These are phyloP conservation scores for Toxoplasma gondii DNA, from an alignment of 169 alveolate species.

Conservation along the genomic window DNA sequence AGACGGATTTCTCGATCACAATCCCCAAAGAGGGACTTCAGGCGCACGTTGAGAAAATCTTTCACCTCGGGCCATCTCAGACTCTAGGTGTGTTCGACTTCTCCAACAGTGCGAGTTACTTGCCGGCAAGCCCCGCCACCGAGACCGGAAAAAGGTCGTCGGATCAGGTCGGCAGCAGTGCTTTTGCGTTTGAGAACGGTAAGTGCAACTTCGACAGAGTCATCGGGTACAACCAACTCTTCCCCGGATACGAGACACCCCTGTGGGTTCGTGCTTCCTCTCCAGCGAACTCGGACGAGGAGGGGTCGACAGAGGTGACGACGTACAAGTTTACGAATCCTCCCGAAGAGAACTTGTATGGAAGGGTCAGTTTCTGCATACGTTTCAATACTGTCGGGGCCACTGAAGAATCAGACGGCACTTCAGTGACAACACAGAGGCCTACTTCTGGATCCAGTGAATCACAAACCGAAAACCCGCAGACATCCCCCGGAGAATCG, in stretches of 20 bases:
- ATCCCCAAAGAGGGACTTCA: too few species aligned
- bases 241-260: neutral
- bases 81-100: too few species aligned
- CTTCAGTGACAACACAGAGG: too few species aligned
- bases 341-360: neutral
- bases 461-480: too few species aligned
- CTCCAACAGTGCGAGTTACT: too few species aligned
- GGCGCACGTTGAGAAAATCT: too few species aligned
- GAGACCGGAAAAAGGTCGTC: neutral
- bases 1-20: too few species aligned
- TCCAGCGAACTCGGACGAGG: neutral
- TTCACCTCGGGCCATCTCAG: too few species aligned
- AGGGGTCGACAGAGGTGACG: neutral
- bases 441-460: too few species aligned
- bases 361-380: neutral
- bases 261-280: neutral
- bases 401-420: neutral
- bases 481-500: too few species aligned
- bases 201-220: neutral
- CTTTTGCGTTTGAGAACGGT: neutral
- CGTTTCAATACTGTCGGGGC: neutral
- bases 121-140: too few species aligned
- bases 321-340: conserved; percentile 4
- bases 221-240: neutral
- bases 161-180: neutral